A percentile compares a stretch with the other conserved stretches of the same genome.
Conservation (phyloP, 345 rosid genomes). For the Euclidium syriacum region DNA sequence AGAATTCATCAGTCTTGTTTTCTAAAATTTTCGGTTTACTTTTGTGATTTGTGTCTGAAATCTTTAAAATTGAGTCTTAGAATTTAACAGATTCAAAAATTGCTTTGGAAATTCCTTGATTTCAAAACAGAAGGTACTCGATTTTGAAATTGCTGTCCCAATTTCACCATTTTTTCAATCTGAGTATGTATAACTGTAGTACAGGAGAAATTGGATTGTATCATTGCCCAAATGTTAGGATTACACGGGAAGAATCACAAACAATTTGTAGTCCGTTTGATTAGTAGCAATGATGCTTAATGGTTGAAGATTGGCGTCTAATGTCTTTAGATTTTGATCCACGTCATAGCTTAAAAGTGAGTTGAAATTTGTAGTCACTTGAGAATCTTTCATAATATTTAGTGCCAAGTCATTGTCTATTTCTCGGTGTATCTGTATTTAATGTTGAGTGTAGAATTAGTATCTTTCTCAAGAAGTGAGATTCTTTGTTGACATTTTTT, state of each 20-base stretch:
- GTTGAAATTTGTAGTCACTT: too few species aligned
- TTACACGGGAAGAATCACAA: neutral
- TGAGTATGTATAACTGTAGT: neutral
- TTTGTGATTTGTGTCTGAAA: neutral
- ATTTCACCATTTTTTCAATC: too few species aligned
- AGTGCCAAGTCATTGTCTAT: too few species aligned
- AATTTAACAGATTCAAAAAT: neutral
- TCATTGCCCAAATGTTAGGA: neutral
- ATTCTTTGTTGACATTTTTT: too few species aligned
- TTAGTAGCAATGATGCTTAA: neutral
- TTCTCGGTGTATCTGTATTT: too few species aligned
- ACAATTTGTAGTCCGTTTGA: neutral
- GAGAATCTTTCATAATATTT: too few species aligned
- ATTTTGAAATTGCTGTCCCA: neutral
- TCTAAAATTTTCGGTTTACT: neutral
- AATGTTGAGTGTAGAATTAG: neutral
- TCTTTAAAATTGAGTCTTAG: neutral
- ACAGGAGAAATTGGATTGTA: neutral
- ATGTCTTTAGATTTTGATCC: too few species aligned
- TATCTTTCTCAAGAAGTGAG: neutral
- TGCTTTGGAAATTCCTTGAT: neutral
- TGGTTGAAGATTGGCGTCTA: too few species aligned
- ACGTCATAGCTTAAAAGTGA: too few species aligned
- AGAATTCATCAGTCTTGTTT: neutral
- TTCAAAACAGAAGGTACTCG: neutral